These are phyloP conservation scores for Puccinia hordei DNA, from an alignment of 1,284 basidiomycete genomes.

Conservation along the genomic window DNA sequence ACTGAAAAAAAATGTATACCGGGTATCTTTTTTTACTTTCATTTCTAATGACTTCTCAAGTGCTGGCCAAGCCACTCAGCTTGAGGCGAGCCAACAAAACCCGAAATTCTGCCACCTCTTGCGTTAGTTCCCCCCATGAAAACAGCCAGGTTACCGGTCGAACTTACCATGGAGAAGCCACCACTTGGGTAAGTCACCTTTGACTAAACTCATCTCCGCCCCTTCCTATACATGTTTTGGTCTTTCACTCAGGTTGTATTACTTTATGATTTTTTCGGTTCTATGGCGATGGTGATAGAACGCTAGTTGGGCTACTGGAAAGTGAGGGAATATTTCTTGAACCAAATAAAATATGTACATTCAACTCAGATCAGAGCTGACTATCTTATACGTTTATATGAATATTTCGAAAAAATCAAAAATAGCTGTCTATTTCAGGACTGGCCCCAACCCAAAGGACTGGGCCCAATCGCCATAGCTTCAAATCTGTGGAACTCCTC, in stretches of 20 bases:
- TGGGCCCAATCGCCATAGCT: conserved; percentile 34
- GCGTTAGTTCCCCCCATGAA: background rate
- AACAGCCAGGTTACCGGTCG: conserved; percentile 2
- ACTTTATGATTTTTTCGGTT: background rate
- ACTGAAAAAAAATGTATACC: conserved; percentile 8
- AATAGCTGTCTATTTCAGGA: conserved; percentile 32
- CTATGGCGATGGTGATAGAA: background rate
- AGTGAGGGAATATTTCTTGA: background rate
- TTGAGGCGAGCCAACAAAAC: background rate
- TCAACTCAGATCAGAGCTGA: background rate
- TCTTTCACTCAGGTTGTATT: background rate
- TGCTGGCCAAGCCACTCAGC: background rate
- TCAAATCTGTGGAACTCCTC: conserved; percentile 24
- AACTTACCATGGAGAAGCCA: conserved; percentile 15
- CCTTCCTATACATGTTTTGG: background rate
- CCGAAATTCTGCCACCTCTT: background rate
- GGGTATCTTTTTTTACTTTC: background rate
- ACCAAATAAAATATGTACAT: background rate
- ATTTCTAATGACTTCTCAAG: background rate
- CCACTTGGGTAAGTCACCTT: background rate
- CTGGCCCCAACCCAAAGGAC: conserved; percentile 27
- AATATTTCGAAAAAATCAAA: background rate
- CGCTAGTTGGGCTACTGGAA: conserved; percentile 12
- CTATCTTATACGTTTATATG: background rate
- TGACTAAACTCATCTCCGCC: background rate